These are phyloP conservation scores for Trichocladium antarcticum DNA, from an alignment of 495 filamentous ascomycete genomes.

Conservation along the genomic window DNA sequence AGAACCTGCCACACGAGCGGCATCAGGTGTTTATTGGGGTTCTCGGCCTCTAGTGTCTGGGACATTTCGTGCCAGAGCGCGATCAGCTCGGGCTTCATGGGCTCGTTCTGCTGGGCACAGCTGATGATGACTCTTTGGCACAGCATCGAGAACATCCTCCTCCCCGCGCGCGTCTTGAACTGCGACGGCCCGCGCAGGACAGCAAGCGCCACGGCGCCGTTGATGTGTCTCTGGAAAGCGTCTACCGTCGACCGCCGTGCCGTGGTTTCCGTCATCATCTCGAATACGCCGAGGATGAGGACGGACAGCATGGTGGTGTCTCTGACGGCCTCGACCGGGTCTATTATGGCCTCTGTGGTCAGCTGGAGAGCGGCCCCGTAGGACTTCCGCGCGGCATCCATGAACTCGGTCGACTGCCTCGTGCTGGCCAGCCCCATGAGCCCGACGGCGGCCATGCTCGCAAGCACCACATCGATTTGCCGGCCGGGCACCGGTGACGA, in stretches of 20 bases:
- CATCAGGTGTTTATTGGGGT: constrained; percentile 23
- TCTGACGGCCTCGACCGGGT: constrained; percentile 44
- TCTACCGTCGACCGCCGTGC: constrained; percentile 34
- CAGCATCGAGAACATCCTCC: constrained; percentile 48
- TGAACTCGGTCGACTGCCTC: constrained; percentile 29
- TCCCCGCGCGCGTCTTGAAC: constrained; percentile 44
- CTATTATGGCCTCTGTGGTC: constrained; percentile 43
- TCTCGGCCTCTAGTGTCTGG: constrained; percentile 12
- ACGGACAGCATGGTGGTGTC: constrained; percentile 53
- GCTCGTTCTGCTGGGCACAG: constrained; percentile 29
- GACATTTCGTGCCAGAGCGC: constrained; percentile 29
- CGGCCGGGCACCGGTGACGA: constrained; percentile 13
- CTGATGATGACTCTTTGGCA: constrained; percentile 36
- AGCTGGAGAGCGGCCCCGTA: constrained; percentile 38
- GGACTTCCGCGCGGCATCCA: constrained; percentile 36
- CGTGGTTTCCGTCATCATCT: constrained; percentile 40
- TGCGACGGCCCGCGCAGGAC: constrained; percentile 46
- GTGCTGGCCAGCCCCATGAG: constrained; percentile 38
- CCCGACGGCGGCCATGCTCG: constrained; percentile 41
- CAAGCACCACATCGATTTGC: constrained; percentile 28
- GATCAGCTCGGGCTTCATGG: constrained; percentile 29
- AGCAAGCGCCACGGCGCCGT: constrained; percentile 47
- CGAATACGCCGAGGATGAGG: constrained; percentile 49
- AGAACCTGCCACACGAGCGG: constrained; percentile 34
- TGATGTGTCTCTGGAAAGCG: constrained; percentile 50